Percentiles rank a stretch among this genome's conserved stretches.
Evolutionary conservation across 768 basidiomycete species (phyloP).

Genomic region (Boletus pseudopeckii): DNA sequence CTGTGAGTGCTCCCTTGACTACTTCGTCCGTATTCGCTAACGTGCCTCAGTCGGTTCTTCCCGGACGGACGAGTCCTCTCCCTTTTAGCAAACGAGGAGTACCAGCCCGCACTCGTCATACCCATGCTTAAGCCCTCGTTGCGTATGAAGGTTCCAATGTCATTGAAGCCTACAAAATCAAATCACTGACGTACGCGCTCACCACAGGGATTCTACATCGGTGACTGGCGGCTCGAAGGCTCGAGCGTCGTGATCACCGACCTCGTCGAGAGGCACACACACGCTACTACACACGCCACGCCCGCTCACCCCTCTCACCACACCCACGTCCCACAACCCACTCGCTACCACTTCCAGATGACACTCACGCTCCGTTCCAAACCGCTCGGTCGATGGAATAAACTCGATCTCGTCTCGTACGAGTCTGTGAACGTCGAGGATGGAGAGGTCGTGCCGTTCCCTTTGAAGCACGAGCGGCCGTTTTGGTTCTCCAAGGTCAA

Average conservation of each 20-base stretch:
- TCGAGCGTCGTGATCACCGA: constrained; percentile 58
- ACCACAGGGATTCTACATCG: constrained; percentile 66
- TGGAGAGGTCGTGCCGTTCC: constrained; percentile 66
- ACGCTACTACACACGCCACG: not conserved
- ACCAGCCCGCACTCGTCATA: constrained; percentile 66
- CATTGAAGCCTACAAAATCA: not conserved
- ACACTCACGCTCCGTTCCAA: constrained; percentile 65
- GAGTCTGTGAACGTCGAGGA: constrained; percentile 72
- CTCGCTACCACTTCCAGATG: constrained; percentile 74
- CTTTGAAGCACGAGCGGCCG: constrained; percentile 80
- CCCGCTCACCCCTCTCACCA: constrained; percentile 7
- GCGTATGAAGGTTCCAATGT: constrained; percentile 61
- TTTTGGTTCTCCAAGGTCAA: constrained; percentile 93
- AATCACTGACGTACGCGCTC: not conserved
- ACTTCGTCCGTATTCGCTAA: constrained; percentile 1
- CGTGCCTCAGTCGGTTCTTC: constrained; percentile 67
- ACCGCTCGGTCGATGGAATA: constrained; percentile 78
- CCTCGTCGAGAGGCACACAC: constrained; percentile 48
- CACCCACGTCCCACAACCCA: constrained; percentile 15
- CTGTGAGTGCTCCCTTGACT: constrained; percentile 47
- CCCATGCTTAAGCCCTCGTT: constrained; percentile 72
- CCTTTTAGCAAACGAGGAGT: constrained; percentile 77
- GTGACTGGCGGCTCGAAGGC: constrained; percentile 68
- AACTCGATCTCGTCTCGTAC: constrained; percentile 70
- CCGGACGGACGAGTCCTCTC: constrained; percentile 85